Conservation (phyloP, 768 basidiomycete species). For the Kwoniella sp. region DNA sequence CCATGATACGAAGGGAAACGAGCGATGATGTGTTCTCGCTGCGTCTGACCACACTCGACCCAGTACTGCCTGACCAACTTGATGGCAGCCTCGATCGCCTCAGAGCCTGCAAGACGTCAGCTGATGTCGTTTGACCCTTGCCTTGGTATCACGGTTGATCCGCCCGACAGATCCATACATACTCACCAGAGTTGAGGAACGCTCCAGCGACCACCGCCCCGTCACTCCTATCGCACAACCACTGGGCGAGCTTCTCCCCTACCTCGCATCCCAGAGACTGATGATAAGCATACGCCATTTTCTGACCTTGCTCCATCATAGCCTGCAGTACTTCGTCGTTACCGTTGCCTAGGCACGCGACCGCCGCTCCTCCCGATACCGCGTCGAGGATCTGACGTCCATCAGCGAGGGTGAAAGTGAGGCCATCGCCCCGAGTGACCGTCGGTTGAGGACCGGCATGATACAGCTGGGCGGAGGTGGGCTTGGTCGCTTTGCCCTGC, state of each 20-base stretch:
- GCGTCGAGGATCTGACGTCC: slow-evolving; percentile 27
- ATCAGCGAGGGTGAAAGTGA: slow-evolving; percentile 11
- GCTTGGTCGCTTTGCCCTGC: too few species aligned
- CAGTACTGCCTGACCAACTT: slow-evolving; percentile 35
- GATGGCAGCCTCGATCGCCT: slow-evolving; percentile 33
- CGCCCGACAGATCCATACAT: background rate
- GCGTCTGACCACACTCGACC: slow-evolving; percentile 19
- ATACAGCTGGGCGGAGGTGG: slow-evolving; percentile 1
- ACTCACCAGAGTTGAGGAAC: slow-evolving; percentile 11
- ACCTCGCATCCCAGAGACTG: slow-evolving; percentile 7
- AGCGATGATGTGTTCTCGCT: slow-evolving; percentile 24
- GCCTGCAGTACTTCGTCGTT: slow-evolving; percentile 21
- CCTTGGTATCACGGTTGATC: too few species aligned
- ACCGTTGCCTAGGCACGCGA: slow-evolving; percentile 24
- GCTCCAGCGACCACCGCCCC: slow-evolving; percentile 3
- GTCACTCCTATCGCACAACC: slow-evolving; percentile 7
- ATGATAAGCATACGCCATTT: slow-evolving; percentile 19
- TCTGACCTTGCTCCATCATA: slow-evolving; percentile 17
- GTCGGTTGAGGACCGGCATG: slow-evolving; percentile 10
- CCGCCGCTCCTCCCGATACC: slow-evolving; percentile 31
- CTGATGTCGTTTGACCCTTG: too few species aligned
- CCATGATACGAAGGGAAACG: slow-evolving; percentile 34
- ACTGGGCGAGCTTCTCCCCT: slow-evolving; percentile 20
- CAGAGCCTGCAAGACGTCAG: slow-evolving; percentile 7
- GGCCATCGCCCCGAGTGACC: slow-evolving; percentile 1